Base-by-base conservation (phyloP, 2,329 filamentous ascomycete genomes). In the Samsoniella hepiali region DNA sequence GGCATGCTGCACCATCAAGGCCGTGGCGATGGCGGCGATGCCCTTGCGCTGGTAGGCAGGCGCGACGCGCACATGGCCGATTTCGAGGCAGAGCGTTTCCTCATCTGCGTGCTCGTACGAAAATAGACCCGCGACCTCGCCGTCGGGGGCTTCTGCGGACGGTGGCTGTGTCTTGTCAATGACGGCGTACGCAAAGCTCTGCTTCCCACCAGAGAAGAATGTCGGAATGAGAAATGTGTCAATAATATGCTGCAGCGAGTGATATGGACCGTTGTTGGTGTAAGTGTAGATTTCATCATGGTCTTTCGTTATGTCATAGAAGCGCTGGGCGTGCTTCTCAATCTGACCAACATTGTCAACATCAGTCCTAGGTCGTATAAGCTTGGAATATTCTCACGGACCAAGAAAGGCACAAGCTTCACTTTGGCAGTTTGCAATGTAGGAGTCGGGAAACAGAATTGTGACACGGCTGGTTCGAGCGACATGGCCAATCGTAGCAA, bases 231-330 rank as follows among this genome's bases (percentile, higher is more conserved):
- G 27, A 36, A 60, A 60, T 5, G 45, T 17, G 15, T 51, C 45
- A 13, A 51, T 10, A 0, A 60, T 32, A n/a, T 60, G 57, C 57
- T 42, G 57, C 5, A 51, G 22, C 1, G 57, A 60, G 22, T n/a
- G 34, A 11, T 60, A 60, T 1, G 57, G 57, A 8, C 57, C 57
- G 5, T 51, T 60, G 57, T 60, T 51, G 8, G 45, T 60, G 27
- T 60, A 44, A 3, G 45, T 60, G 47, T 60, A 60, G 7, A 51
- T 60, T 9, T 51, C 47, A 32, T 60, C 57, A n/a, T 60, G 57
- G 36, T 60, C 47, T 32, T 60, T 60, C 1, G 57, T 60, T 11
- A 60, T 51, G 34, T 60, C 57, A 27, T 51, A 60, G 45, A 51
- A 60, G 22, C 57, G 45, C 47, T n/a, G 22, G 17, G 57, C 57